These are phyloP conservation scores for Candida glucosophila DNA, from an alignment of 1,139 yeast genomes.

Conservation along the genomic window DNA sequence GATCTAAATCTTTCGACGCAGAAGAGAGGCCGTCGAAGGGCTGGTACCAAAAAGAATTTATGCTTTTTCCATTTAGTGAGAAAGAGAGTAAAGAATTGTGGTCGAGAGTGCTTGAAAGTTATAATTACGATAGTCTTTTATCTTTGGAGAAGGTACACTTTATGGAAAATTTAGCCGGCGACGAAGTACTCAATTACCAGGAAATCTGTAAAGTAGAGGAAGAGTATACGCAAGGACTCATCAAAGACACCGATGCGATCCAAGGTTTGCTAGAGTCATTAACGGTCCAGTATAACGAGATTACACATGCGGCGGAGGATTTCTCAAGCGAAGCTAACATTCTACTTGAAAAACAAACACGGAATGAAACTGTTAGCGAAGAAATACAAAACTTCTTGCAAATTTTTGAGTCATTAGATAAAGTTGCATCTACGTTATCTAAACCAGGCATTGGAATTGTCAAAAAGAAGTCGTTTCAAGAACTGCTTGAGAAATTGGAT, in stretches of 20 bases:
- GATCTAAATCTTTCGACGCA: too few species aligned
- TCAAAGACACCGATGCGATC: slow-evolving; percentile 33
- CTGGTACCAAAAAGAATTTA: too few species aligned
- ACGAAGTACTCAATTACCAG: slow-evolving; percentile 29
- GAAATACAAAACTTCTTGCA: slow-evolving; percentile 47
- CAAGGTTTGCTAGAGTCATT: slow-evolving; percentile 34
- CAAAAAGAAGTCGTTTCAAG: slow-evolving; percentile 43
- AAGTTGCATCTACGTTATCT: slow-evolving; percentile 60
- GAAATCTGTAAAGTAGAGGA: slow-evolving; percentile 28
- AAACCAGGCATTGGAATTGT: slow-evolving; percentile 65
- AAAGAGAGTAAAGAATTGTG: slow-evolving; percentile 26
- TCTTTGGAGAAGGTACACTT: slow-evolving; percentile 7
- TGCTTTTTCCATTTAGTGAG: slow-evolving; percentile 36
- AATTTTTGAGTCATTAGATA: slow-evolving; percentile 64
- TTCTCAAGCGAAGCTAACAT: slow-evolving; percentile 53
- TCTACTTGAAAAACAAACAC: slow-evolving; percentile 43
- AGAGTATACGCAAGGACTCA: slow-evolving; percentile 25
- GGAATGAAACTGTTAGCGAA: slow-evolving; percentile 33
- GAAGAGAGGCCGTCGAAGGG: too few species aligned
- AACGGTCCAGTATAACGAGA: slow-evolving; percentile 43
- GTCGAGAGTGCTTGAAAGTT: too few species aligned
- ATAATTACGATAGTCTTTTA: too few species aligned
- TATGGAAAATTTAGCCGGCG: slow-evolving; percentile 10
- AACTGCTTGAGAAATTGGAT: slow-evolving; percentile 54
- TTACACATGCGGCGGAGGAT: slow-evolving; percentile 51